These are phyloP conservation scores for Rhynchospora tenuis DNA, from an alignment of 176 grass and related monocot species.

Conservation along the genomic window DNA sequence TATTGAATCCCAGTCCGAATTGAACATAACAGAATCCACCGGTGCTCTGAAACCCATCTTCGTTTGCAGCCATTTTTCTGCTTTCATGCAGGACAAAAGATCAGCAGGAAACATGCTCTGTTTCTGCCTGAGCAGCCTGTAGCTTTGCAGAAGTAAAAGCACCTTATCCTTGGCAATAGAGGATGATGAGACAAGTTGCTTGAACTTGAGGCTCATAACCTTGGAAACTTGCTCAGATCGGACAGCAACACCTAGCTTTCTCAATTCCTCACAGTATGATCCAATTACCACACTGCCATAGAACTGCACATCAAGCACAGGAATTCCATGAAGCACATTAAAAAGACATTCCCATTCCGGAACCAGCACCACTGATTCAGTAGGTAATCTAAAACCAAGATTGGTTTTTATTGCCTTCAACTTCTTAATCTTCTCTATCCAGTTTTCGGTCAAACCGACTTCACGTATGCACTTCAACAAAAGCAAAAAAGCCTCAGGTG, in stretches of 20 bases:
- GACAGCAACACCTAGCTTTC: constrained; percentile 34
- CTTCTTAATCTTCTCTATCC: constrained; percentile 27
- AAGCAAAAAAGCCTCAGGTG: constrained; percentile 40
- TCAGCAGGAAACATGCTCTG: not conserved
- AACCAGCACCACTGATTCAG: constrained; percentile 36
- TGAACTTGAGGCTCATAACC: constrained; percentile 26
- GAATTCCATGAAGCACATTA: constrained; percentile 25
- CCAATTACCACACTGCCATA: constrained; percentile 33
- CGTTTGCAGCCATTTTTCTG: constrained; percentile 49
- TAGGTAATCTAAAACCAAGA: constrained; percentile 44
- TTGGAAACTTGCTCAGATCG: constrained; percentile 31
- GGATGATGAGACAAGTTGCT: constrained; percentile 10
- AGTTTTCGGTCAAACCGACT: not conserved
- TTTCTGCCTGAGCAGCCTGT: constrained; percentile 19
- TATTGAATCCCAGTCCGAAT: constrained; percentile 34
- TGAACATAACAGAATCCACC: constrained; percentile 28
- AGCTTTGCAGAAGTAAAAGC: constrained; percentile 39
- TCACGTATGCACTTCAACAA: constrained; percentile 47
- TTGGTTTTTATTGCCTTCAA: constrained; percentile 55
- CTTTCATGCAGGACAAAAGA: constrained; percentile 26
- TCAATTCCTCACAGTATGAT: constrained; percentile 43
- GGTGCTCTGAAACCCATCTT: constrained; percentile 42
- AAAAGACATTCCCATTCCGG: constrained; percentile 47
- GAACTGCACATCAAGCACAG: constrained; percentile 46
- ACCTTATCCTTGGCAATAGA: constrained; percentile 25